Base-by-base conservation (phyloP, 176 grass and related monocot species). In the Stipa capillata region DNA sequence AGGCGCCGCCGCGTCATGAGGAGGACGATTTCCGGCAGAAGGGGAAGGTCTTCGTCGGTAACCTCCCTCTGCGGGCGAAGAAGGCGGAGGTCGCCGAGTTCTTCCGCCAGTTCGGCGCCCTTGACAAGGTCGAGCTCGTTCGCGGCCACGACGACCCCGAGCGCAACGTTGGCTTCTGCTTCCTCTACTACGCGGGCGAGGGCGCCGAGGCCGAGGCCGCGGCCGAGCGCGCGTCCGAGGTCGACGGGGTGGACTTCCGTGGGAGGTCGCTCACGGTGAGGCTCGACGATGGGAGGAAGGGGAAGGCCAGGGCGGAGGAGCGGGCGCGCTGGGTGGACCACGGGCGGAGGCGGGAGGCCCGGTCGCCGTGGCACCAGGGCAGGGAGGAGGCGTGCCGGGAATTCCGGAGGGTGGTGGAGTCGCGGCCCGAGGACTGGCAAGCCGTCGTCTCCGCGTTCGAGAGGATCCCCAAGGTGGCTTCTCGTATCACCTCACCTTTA, bases 161-260 rank as follows among this genome's bases (percentile, higher is more conserved):
- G 74, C 96, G 92, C 62, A 95, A 99, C 69, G 78, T 89, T 34
- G 92, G 92, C 6, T 99, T 95, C 81, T 99, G 92, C 81, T 99
- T 99, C 73, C 80, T 99, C 57, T 85, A 91, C 75, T 99, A 99
- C 65, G 85, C 90, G 1, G 87, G n/a, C n/a, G 83, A 85, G 7
- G 83, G 77, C 53, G 80, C 87, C 2, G 87, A 83, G 66, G 90
- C 89, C 2, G 68, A 91, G 50, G 90, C 91, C 7, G 58, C 90
- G 0, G 88, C 96, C 1, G 85, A 33, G 34, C 77, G 82, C 17
- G 92, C 92, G 10, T 90, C 85, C 8, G 92, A 99, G 86, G 74
- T 99, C 11, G 90, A 99, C 41, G 90, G 96, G 35, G 88, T 89
- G 48, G 96, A 93, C 17, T 99, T 99, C 74, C 90, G 84, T 32